Evolutionary conservation across 2,329 filamentous ascomycete species (phyloP), one percentile per base, ranked within the genome.

Genomic region (Neocatenulostroma microsporum): DNA sequence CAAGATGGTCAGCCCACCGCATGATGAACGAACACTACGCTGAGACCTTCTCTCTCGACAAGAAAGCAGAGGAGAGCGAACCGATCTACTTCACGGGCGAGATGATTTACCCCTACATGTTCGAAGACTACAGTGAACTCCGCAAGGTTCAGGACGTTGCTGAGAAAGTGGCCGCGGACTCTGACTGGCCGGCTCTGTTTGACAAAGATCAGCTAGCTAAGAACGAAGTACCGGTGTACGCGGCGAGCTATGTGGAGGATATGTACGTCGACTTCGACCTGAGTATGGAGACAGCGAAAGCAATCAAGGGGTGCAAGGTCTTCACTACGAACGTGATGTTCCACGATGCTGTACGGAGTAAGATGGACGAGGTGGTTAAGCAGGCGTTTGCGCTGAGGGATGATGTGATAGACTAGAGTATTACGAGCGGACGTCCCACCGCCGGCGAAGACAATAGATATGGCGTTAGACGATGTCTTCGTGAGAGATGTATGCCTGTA

Each of bases 51-150:
- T 61, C 67, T 35, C 51, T 67, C 13, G 60, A 65, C 2, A 61
- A 24, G 46, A 64, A 15, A 20, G 58, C 26, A 14, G 10, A 21
- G n/a, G 44, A 42, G 17, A 58, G 66, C 5, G 56, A 64, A 2
- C 79, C 80, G 0, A 66, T 91, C 15, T 83, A 74, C 60, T 94
- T 95, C 63, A 86, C 84, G 0, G 87, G 88, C 41, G 89, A 96
- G 64, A 95, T 94, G 86, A 75, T 94, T 34, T 94, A 79, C 58
- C 81, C 83, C 1, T 82, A 84, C 61, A 83, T 88, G 70, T 88
- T 94, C 48, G 77, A 87, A 24, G 80, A 80, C 12, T 89, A 85
- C 53, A 69, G 76, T 1, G 86, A 93, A 58, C 74, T 96, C 14
- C 64, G 64, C n/a, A 67, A 76, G 39, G 62, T 96, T 30, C 73